These are phyloP conservation scores for Polytrichum formosum DNA, from an alignment of 225 moss, liverwort and hornwort species.

Conservation along the genomic window DNA sequence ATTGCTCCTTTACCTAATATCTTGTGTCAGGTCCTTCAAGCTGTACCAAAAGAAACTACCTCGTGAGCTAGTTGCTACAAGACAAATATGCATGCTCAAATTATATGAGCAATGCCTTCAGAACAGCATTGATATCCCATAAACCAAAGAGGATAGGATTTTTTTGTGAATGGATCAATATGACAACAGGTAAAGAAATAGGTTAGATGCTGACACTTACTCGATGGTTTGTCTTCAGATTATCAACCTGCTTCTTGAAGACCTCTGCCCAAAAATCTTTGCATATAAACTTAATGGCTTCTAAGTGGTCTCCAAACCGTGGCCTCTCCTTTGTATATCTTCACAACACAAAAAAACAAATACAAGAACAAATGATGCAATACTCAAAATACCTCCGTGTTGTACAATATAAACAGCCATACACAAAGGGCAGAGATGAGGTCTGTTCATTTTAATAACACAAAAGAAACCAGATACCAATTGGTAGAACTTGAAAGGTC, in stretches of 20 bases:
- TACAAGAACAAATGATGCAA: no score
- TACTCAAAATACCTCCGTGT: conserved; percentile 2
- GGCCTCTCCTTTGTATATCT: conserved; percentile 94
- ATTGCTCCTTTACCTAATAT: no score
- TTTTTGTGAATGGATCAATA: no score
- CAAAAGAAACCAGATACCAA: background rate
- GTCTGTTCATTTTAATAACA: background rate
- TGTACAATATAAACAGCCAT: conserved; percentile 4
- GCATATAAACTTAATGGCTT: conserved; percentile 96
- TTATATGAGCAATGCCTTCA: no score
- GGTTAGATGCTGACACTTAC: conserved; percentile 26
- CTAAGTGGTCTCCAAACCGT: conserved; percentile 87
- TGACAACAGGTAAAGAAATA: no score
- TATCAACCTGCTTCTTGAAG: conserved; percentile 96
- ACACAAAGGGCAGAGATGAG: background rate
- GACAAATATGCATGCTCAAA: no score
- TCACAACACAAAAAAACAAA: conserved; percentile 20
- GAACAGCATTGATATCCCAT: no score
- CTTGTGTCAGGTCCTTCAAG: no score
- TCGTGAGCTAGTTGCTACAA: no score
- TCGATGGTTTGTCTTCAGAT: conserved; percentile 94
- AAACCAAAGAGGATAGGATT: no score
- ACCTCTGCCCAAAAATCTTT: conserved; percentile 95
- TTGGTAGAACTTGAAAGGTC: no score
- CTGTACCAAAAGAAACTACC: no score